Conservation (phyloP, 2,329 filamentous ascomycete genomes). For the Exophiala aquamarina region DNA sequence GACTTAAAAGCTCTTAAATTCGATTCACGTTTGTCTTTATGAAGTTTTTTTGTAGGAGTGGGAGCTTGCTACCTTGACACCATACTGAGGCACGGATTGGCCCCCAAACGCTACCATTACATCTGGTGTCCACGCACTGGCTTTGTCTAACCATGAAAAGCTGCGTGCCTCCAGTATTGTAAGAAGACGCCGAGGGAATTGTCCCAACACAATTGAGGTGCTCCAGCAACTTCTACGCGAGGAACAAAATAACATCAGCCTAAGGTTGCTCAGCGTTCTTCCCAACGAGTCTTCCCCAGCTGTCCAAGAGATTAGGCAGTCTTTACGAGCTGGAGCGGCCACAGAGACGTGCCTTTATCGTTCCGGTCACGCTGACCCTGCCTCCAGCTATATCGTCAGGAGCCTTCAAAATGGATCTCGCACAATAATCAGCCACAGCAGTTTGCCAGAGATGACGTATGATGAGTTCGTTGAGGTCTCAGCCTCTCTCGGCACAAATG, state of each 20-base stretch:
- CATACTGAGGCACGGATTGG: slow-evolving; percentile 56
- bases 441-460: slow-evolving; percentile 65
- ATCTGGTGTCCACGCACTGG: not conserved
- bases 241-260: slow-evolving; percentile 11
- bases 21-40: too few species aligned
- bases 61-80: slow-evolving; percentile 70
- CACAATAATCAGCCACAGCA: slow-evolving; percentile 70
- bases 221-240: slow-evolving; percentile 59
- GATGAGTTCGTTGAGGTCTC: slow-evolving; percentile 57
- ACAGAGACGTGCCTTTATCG: slow-evolving; percentile 62
- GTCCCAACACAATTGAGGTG: slow-evolving; percentile 70
- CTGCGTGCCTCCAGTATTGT: slow-evolving; percentile 62
- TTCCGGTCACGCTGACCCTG: slow-evolving; percentile 53
- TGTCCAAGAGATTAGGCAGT: slow-evolving; percentile 53
- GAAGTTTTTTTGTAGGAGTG: slow-evolving; percentile 53
- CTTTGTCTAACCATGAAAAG: slow-evolving; percentile 64
- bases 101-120: too few species aligned
- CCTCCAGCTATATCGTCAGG: slow-evolving; percentile 69
- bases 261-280: slow-evolving; percentile 49
- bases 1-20: too few species aligned
- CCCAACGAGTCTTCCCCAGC: slow-evolving; percentile 55
- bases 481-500: slow-evolving; percentile 37
- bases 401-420: slow-evolving; percentile 60
- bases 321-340: slow-evolving; percentile 52
- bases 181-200: slow-evolving; percentile 69